Conservation (phyloP, 352 stramenopile species). For the Globisporangium takayamanum region DNA sequence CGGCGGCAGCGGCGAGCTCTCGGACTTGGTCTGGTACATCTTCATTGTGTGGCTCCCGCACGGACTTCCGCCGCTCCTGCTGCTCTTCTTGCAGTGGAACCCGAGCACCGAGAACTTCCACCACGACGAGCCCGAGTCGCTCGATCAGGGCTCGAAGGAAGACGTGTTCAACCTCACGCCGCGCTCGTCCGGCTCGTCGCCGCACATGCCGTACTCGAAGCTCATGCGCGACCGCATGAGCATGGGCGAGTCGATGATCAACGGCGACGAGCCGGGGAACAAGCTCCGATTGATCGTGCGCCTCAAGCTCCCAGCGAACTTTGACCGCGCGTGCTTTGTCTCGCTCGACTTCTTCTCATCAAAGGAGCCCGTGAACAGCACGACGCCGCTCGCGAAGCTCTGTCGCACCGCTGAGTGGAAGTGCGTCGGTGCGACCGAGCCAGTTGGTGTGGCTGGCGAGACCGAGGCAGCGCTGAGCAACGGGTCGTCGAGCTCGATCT, state of each 20-base stretch:
- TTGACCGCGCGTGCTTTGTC: constrained; percentile 77
- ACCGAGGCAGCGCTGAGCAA: constrained; percentile 59
- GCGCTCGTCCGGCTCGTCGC: constrained; percentile 66
- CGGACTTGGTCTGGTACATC: constrained; percentile 81
- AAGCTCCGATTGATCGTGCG: constrained; percentile 79
- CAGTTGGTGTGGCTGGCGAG: constrained; percentile 56
- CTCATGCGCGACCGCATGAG: constrained; percentile 57
- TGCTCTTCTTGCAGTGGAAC: constrained; percentile 86
- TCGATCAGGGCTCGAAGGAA: constrained; percentile 70
- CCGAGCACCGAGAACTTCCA: constrained; percentile 64
- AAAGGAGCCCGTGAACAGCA: constrained; percentile 52
- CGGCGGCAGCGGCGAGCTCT: constrained; percentile 55
- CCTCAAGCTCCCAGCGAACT: constrained; percentile 68
- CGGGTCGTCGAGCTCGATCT: constrained; percentile 52
- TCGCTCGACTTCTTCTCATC: constrained; percentile 81
- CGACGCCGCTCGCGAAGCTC: constrained; percentile 41
- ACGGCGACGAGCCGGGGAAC: constrained; percentile 76
- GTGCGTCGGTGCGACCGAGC: constrained; percentile 77
- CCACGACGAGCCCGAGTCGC: constrained; percentile 48
- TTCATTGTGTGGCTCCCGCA: constrained; percentile 85
- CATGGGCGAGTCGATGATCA: constrained; percentile 71
- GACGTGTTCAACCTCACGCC: constrained; percentile 83
- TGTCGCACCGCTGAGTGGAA: constrained; percentile 67
- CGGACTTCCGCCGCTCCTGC: constrained; percentile 57
- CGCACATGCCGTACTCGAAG: constrained; percentile 82